Base-by-base conservation (phyloP, 2,329 filamentous ascomycete genomes). In the Aspergillus aculeatus region DNA sequence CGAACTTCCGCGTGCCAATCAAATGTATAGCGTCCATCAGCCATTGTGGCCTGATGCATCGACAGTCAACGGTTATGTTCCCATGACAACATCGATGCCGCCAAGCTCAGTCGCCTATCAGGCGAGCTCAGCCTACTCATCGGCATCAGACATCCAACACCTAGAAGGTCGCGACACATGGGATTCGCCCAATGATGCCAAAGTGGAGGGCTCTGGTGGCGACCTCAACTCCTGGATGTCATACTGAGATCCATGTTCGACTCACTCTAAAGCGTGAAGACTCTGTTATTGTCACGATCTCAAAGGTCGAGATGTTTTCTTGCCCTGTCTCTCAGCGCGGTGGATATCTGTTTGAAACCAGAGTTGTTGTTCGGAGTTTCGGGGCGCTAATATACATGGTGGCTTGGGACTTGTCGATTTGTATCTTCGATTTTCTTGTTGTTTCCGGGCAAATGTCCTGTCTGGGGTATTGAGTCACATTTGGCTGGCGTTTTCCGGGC, bases 201-300 rank as follows among this genome's bases (percentile, higher is more conserved):
- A 58, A 41, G 68, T 75, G n/a, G 66, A 76, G 57, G 75, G 80
- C 50, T 69, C 74, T 53, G 74, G 73, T 47, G 75, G 77, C 19
- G 78, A 82, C 50, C 80, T 81, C 61, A 79, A 81, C 50, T 76
- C 78, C 51, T 81, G 79, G 79, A 54, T 50, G 3, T 59, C 59
- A 50, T 69, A 63, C 50, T 64, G 58, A 59, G 16, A 10, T 32
- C 56, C 12, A 47, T 14, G 47, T 53, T 51, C 16, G 21, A 38
- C 26, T 50, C 44, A 26, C 38, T 52, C 47, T 61, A 32, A 48
- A 60, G 48, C 29, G 54, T 61, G 56, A 66, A 32, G 58, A 63
- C 47, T 54, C 7, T 52, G 24, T 62, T 54, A 58, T 61, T 50
- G 44, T 59, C 54, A 56, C 21, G 16, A 35, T 56, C 38, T 47